A percentile compares a stretch with the other conserved stretches of the same genome.
Evolutionary conservation across 306 rosid genomes (phyloP).

Genomic region (Lotus japonicus): DNA sequence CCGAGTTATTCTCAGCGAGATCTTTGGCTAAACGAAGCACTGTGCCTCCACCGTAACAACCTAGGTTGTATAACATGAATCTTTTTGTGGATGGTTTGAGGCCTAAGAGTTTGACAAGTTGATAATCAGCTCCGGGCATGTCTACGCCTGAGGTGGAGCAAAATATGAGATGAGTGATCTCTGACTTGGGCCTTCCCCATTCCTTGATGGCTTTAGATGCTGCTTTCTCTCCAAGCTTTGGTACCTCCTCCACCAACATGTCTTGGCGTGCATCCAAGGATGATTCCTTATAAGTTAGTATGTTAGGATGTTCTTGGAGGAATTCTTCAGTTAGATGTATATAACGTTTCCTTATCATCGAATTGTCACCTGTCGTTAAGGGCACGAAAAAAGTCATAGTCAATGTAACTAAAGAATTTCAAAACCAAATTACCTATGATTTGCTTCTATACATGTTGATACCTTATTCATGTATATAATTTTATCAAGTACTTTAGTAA

Average conservation of each 20-base stretch:
- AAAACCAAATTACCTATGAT: neutral
- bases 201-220: conserved; percentile 35
- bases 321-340: conserved; percentile 18
- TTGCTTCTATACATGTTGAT: too few relatives aligned
- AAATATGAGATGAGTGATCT: conserved; percentile 37
- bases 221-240: conserved; percentile 39
- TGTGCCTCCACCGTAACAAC: conserved; percentile 33
- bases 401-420: neutral
- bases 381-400: neutral
- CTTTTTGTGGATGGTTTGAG: conserved; percentile 27
- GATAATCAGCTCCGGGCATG: conserved; percentile 40
- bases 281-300: conserved; percentile 10
- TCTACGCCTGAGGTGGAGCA: conserved; percentile 31
- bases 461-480: too few relatives aligned
- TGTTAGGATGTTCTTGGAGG: conserved; percentile 29
- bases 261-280: conserved; percentile 31
- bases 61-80: conserved; percentile 30
- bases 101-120: conserved; percentile 29
- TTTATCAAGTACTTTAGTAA: too few relatives aligned
- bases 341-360: conserved; percentile 29
- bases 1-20: conserved; percentile 27
- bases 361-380: conserved; percentile 19
- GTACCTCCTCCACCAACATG: conserved; percentile 22
- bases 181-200: conserved; percentile 33
- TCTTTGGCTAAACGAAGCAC: conserved; percentile 36